phyloP scores from a whole-genome alignment of 257 asterid genomes.

The Penstemon barbatus region DNA sequence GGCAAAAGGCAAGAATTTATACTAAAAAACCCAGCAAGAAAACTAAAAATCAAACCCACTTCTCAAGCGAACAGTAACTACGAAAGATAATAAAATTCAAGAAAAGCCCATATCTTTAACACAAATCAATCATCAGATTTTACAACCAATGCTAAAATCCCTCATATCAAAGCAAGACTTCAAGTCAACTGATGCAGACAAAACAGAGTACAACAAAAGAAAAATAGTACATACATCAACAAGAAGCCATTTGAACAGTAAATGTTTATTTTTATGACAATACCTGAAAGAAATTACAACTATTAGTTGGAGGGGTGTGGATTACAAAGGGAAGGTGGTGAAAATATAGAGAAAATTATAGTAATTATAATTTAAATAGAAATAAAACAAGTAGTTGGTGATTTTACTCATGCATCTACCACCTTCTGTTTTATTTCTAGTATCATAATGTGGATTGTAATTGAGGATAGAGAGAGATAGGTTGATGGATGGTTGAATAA shows the following conservation, averaged over 20 bases:
- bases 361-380: no score
- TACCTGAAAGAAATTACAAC: constrained; percentile 18
- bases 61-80: constrained; percentile 18
- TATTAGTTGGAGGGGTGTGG: constrained; percentile 10
- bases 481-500: constrained; percentile 5
- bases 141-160: constrained; percentile 39
- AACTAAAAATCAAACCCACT: constrained; percentile 28
- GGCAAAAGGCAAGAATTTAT: constrained; percentile 30
- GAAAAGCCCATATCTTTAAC: neutral
- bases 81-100: constrained; percentile 24
- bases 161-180: constrained; percentile 31
- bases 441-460: constrained; percentile 40
- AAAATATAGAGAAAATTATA: constrained; percentile 17
- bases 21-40: constrained; percentile 29
- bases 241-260: constrained; percentile 11
- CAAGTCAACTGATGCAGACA: constrained; percentile 59
- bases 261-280: no score
- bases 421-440: constrained; percentile 62
- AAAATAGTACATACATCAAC: neutral
- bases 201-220: constrained; percentile 28
- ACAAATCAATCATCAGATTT: constrained; percentile 32
- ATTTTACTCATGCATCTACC: constrained; percentile 96
- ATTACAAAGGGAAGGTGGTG: constrained; percentile 44
- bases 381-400: constrained; percentile 42
- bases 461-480: constrained; percentile 13